Evolutionary conservation across 2,329 filamentous ascomycete species (phyloP), one percentile per base, ranked within the genome.

Genomic region (Botrytis paeoniae): DNA sequence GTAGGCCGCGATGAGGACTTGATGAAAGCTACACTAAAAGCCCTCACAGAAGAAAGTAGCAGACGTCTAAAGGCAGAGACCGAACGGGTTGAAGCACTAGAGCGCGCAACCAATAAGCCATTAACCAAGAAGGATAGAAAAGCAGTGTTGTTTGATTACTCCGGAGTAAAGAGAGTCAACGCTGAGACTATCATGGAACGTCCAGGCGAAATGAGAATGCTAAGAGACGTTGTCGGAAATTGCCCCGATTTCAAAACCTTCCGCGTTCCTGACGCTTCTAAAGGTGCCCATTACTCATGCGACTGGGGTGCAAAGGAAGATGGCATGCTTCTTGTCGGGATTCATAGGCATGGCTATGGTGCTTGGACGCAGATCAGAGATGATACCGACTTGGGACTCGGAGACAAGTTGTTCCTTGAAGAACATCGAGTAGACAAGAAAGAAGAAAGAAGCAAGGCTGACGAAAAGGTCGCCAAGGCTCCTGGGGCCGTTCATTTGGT

Each of bases 381-480:
- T 78, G 96, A 99, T 80, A 84, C 89, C 1, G 94, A 98, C 45
- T 88, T 99, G 35, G 92, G 90, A 14, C 91, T 99, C 84, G 85
- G 86, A 2, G 94, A 97, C 78, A 98, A 98, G 80, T 93, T 98
- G 81, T 99, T 97, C 84, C 85, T 99, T 1, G 96, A 99, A 81
- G 97, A 99, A 82, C 95, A 98, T 81, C 92, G 95, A n/a, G 95
- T 98, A 29, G 96, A 97, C 82, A 96, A 97, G 84, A 98, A 98
- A 81, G 95, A 96, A 79, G 94, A 98, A 82, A 92, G 96, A 51
- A 92, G 86, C 79, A 93, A 94, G 79, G 89, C 85, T 25, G 91
- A 93, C 29, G 84, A 89, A 75, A 90, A 90, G 78, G 86, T 86
- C 29, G 93, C 93, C 51, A 97, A 97, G 79, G 97, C 95, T 4